Evolutionary conservation across 2,329 filamentous ascomycete genomes (phyloP).

Genomic region (Exophiala alcalophila): DNA sequence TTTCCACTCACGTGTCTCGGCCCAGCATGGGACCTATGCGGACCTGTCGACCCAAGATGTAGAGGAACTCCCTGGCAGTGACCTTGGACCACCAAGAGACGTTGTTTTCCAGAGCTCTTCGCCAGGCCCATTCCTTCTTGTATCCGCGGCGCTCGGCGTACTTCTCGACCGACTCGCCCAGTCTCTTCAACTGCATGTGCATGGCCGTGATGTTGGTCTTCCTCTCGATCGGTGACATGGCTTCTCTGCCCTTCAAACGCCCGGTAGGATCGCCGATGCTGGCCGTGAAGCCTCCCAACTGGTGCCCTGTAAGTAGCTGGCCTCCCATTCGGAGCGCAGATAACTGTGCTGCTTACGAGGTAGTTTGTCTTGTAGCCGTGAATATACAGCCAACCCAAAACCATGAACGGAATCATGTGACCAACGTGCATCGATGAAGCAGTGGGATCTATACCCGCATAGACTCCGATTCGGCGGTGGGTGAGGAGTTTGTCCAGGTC

Average conservation of each 20-base stretch:
- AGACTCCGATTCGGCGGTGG: constrained; percentile 46
- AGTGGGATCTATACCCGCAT: constrained; percentile 50
- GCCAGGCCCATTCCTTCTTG: constrained; percentile 61
- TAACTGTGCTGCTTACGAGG: constrained; percentile 39
- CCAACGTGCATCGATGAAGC: constrained; percentile 51
- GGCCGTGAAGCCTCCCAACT: constrained; percentile 49
- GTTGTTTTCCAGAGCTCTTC: constrained; percentile 72
- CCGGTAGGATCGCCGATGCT: constrained; percentile 49
- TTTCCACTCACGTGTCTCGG: constrained; percentile 76
- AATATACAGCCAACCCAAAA: constrained; percentile 49
- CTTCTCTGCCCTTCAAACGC: constrained; percentile 41
- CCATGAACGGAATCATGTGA: constrained; percentile 52
- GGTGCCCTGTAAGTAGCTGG: constrained; percentile 25
- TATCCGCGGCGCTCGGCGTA: constrained; percentile 66
- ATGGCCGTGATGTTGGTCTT: constrained; percentile 49
- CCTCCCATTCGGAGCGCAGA: no score
- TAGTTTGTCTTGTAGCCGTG: constrained; percentile 47
- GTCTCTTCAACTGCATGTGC: constrained; percentile 52
- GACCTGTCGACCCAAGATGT: constrained; percentile 68
- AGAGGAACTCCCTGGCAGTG: constrained; percentile 70
- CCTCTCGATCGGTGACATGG: constrained; percentile 38
- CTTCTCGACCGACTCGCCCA: constrained; percentile 71
- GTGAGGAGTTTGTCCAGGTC: constrained; percentile 44
- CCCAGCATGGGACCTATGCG: constrained; percentile 83
- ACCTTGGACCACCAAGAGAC: constrained; percentile 74